Evolutionary conservation across 257 asterid genomes (phyloP).

Genomic region (Gentiana straminea): DNA sequence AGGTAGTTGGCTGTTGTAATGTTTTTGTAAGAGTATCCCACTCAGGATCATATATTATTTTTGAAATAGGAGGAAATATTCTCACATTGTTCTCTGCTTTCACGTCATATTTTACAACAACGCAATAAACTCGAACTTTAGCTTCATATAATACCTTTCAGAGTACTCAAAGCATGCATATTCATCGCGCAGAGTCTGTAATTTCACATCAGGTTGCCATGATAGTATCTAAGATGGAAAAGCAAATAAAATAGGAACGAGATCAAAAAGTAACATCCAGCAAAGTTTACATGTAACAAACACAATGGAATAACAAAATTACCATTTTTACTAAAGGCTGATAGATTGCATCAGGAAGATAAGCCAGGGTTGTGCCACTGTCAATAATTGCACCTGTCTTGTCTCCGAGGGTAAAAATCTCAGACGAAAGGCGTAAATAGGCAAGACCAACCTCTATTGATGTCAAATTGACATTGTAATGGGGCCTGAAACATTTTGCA

Average conservation of each 20-base stretch:
- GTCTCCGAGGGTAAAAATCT: slow-evolving; percentile 42
- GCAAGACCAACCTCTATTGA: slow-evolving; percentile 69
- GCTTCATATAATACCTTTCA: slow-evolving; percentile 46
- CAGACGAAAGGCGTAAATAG: slow-evolving; percentile 56
- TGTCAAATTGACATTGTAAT: slow-evolving; percentile 97
- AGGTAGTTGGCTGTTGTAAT: too few species aligned
- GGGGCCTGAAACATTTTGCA: slow-evolving; percentile 49
- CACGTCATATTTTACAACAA: too few species aligned
- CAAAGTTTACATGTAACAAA: background rate
- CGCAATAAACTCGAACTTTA: too few species aligned
- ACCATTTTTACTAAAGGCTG: slow-evolving; percentile 70
- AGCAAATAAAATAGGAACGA: slow-evolving; percentile 12
- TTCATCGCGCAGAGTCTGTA: slow-evolving; percentile 60
- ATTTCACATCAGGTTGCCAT: slow-evolving; percentile 72
- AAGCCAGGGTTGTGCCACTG: slow-evolving; percentile 97
- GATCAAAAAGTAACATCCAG: slow-evolving; percentile 6
- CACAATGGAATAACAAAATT: slow-evolving; percentile 4
- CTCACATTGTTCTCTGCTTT: too few species aligned
- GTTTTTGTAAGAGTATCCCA: too few species aligned
- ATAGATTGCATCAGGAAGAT: slow-evolving; percentile 80
- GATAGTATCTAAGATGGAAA: slow-evolving; percentile 59
- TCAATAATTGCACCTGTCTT: slow-evolving; percentile 83
- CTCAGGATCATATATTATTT: too few species aligned
- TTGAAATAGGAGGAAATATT: too few species aligned
- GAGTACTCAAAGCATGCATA: slow-evolving; percentile 93